These are phyloP conservation scores for Apostasia shenzhenica DNA, from an alignment of 106 monocot genomes.

Conservation along the genomic window DNA sequence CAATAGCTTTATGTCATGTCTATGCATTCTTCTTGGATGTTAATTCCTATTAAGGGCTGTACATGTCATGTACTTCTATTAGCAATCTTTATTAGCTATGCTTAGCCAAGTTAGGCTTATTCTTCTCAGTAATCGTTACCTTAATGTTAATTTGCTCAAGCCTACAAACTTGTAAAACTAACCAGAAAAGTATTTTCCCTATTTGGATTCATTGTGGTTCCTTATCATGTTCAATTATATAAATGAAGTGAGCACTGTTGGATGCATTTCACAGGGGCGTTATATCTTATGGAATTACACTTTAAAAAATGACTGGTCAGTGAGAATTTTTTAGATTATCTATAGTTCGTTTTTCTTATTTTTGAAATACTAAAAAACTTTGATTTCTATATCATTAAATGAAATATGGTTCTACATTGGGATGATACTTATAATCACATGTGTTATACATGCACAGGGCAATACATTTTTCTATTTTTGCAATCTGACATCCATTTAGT, in stretches of 20 bases:
- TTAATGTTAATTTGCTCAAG: not conserved
- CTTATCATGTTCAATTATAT: not conserved
- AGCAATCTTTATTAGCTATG: not conserved
- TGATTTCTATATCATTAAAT: no score
- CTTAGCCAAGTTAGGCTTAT: not conserved
- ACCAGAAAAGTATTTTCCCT: not conserved
- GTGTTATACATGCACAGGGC: no score
- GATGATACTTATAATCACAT: no score
- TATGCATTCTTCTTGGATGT: not conserved
- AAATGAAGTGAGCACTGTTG: not conserved
- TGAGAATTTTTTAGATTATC: no score
- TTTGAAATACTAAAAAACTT: no score
- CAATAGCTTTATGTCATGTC: not conserved
- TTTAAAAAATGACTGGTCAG: no score
- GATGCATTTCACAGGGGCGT: not conserved
- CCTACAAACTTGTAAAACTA: no score
- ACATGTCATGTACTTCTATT: not conserved
- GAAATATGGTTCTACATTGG: no score
- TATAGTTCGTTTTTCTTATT: no score
- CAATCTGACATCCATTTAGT: no score
- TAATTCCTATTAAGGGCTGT: not conserved
- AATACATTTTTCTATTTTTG: no score
- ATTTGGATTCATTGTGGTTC: not conserved
- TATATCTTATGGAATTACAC: not conserved
- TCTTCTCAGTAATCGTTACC: not conserved